Percentiles rank a stretch among this genome's conserved stretches.
Conservation (phyloP, 148 eudicot species). For the Rhododendron vialii region DNA sequence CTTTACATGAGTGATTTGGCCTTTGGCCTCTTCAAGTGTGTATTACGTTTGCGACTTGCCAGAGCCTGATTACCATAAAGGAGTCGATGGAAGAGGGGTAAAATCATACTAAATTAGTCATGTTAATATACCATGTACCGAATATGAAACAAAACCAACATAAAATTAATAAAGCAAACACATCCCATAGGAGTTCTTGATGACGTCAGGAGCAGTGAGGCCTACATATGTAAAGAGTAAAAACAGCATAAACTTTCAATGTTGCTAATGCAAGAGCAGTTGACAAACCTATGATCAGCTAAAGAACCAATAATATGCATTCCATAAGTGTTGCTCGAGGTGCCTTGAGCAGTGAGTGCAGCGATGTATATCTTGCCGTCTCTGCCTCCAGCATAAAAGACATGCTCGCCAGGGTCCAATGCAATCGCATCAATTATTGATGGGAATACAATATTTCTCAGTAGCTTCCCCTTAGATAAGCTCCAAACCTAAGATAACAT, state of each 20-base stretch:
- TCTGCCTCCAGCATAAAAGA: conserved; percentile 90
- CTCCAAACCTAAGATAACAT: conserved; percentile 62
- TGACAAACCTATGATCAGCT: conserved; percentile 69
- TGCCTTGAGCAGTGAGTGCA: conserved; percentile 53
- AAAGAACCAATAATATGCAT: conserved; percentile 68
- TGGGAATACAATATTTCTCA: conserved; percentile 72
- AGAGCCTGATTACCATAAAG: background rate
- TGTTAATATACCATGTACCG: background rate
- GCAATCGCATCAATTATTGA: conserved; percentile 74
- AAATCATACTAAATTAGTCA: background rate
- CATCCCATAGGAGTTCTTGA: background rate
- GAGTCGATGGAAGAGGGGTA: background rate
- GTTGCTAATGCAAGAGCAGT: background rate
- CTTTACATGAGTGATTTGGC: background rate
- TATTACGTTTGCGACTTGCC: background rate
- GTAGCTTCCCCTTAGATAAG: conserved; percentile 55
- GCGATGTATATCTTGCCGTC: conserved; percentile 93
- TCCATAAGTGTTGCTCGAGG: conserved; percentile 47
- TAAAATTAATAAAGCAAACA: background rate
- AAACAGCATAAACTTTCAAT: background rate
- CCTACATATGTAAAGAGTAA: background rate
- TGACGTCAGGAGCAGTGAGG: background rate
- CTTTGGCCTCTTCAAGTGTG: background rate
- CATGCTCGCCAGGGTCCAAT: conserved; percentile 83
- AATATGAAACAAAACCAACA: background rate